phyloP scores from a whole-genome alignment of 73 alveolate genomes.

The Durusdinium trenchii region DNA sequence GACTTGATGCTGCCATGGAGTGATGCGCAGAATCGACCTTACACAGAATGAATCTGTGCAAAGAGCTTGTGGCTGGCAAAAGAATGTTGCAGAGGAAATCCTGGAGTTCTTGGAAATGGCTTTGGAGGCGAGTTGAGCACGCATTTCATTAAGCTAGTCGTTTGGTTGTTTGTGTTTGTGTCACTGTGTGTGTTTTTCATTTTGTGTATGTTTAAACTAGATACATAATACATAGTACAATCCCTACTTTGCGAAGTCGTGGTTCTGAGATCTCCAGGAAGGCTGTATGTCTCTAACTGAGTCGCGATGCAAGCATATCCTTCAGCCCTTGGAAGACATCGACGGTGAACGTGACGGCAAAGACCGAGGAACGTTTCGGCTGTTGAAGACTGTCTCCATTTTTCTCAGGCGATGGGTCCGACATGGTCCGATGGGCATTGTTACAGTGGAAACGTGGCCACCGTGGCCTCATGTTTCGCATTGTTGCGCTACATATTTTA shows the following conservation, averaged over 20 bases:
- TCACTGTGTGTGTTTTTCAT: too few species aligned
- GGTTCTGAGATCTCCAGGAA: neutral
- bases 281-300: slow-evolving; percentile 38
- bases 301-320: slow-evolving; percentile 14
- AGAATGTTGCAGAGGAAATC: slow-evolving; percentile 36
- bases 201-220: too few species aligned
- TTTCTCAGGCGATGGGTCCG: neutral
- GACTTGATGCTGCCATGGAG: slow-evolving; percentile 4
- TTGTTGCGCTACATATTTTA: too few species aligned
- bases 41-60: slow-evolving; percentile 30
- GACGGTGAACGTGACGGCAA: slow-evolving; percentile 29
- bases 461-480: too few species aligned
- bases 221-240: too few species aligned
- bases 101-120: slow-evolving; percentile 28
- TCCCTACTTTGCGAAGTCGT: too few species aligned
- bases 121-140: slow-evolving; percentile 19
- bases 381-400: slow-evolving; percentile 38
- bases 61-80: slow-evolving; percentile 52
- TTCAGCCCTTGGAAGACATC: slow-evolving; percentile 42
- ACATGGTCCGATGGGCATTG: neutral
- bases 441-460: neutral
- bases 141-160: too few species aligned
- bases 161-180: too few species aligned
- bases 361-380: slow-evolving; percentile 44
- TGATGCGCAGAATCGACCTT: neutral